phyloP scores from a whole-genome alignment of 2,329 filamentous ascomycete species.

The Penicillium sclerotigenum region DNA sequence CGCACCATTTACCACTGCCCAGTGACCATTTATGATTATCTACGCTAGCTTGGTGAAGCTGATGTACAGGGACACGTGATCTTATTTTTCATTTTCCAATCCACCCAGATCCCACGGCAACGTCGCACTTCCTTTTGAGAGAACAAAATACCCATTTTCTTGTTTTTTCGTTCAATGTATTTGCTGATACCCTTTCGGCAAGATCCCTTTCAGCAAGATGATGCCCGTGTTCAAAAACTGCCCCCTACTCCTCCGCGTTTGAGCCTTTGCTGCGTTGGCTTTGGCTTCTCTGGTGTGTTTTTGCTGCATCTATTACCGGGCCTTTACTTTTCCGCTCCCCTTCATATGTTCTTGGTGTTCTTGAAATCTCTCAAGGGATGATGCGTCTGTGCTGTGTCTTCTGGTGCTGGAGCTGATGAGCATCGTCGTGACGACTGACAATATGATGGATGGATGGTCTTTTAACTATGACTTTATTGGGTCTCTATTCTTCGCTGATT shows the following conservation, averaged over 20 bases:
- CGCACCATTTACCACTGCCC: conserved; percentile 5
- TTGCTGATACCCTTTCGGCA: conserved; percentile 17
- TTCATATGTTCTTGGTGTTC: conserved; percentile 4
- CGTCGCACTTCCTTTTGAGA: conserved; percentile 15
- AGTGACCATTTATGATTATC: conserved; percentile 13
- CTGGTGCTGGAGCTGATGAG: not conserved
- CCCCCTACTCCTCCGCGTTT: conserved; percentile 9
- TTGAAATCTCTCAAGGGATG: conserved; percentile 13
- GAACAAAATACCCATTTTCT: conserved; percentile 15
- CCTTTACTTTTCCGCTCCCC: not conserved
- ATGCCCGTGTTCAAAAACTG: conserved; percentile 11
- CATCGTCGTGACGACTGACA: not conserved
- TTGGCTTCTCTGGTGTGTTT: conserved; percentile 10
- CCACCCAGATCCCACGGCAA: conserved; percentile 13
- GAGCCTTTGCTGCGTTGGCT: conserved; percentile 13
- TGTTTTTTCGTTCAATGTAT: conserved; percentile 10
- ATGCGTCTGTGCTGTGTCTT: conserved; percentile 2
- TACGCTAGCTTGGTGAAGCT: conserved; percentile 12
- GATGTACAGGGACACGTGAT: conserved; percentile 9
- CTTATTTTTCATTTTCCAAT: conserved; percentile 4
- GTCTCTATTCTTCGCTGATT: not conserved
- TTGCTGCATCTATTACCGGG: conserved; percentile 7
- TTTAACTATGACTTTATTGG: conserved; percentile 5
- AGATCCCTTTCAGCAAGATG: conserved; percentile 10
- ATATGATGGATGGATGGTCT: conserved; percentile 1